Base-by-base conservation (phyloP, 2,329 filamentous ascomycete genomes). In the Diaporthe batatas region DNA sequence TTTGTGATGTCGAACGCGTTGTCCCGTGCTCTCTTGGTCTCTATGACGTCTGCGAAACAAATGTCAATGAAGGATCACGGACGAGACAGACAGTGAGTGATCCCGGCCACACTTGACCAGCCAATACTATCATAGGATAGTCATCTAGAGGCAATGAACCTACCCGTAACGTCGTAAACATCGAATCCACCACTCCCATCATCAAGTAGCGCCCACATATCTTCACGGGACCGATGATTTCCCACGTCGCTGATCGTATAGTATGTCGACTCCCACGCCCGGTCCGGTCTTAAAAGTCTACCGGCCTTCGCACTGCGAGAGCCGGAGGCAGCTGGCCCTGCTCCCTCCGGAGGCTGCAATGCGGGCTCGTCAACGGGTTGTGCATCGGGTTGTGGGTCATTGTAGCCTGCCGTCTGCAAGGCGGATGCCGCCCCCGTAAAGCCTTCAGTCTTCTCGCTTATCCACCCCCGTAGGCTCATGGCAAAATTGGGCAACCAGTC, bases 131-230 rank as follows among this genome's bases (percentile, higher is more conserved):
- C 29, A 29, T 29, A 39, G 36, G 12, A 7, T 11, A 2, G 7
- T 7, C 1, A 25, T 29, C 11, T 1, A 11, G 36, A 10, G 32
- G 10, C 12, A 2, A 11, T 16, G 12, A 36, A 53, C 62, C 6
- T 16, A 67, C 62, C 47, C 1, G 47, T 67, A n/a, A 67, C 62
- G 7, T 67, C 62, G 32, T 67, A 67, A 7, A 67, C 23, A 21
- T 67, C 14, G 21, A 53, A 39, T 4, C 47, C 62, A 25, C 4
- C 18, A 1, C 3, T 6, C n/a, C 47, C 62, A 53, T 67, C 32
- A 23, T 67, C 62, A 7, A 21, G 32, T 0, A 67, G n/a, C 21
- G 32, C 62, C 62, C 62, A 53, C 32, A 67, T 2, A 29, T 67
- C 62, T n/a, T 11, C 11, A 14, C 47, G 47, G 16, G 18, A 25